Base-by-base conservation (phyloP, 371 early-diverging fungal genomes). In the Nematocida sp. region DNA sequence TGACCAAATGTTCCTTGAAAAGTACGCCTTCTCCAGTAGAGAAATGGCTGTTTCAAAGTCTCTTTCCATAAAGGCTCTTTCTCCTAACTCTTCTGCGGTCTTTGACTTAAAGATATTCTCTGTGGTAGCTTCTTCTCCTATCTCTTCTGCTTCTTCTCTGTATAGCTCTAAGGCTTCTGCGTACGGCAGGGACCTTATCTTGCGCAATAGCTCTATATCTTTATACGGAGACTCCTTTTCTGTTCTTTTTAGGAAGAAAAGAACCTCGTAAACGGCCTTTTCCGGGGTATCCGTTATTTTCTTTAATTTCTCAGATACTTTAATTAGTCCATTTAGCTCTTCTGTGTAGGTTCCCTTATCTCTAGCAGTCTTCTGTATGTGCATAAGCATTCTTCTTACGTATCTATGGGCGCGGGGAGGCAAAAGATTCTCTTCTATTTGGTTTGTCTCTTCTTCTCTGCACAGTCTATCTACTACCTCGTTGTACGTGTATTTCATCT, bases 11-110 rank as follows among this genome's bases (percentile, higher is more conserved):
- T 38, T 71, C 30, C 51, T 48, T 39, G 77, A 59, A 33, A 42
- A 63, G 45, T 53, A 71, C 13, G 63, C 61, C 16, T 48, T 9
- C 63, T 71, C 75, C 9, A 71, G 61, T 11, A 71, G 60, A 36
- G 45, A 45, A 36, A 63, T 63, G 23, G 75, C 75, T 11, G 7
- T 71, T 3, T 13, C 23, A 50, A 71, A 71, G 54, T 71, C 75
- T 53, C 51, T 60, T 23, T 71, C 61, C n/a, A 18, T 25, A 38
- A 71, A 61, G 28, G 75, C 75, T 30, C 60, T 35, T 38, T 61
- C 47, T 13, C 75, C 75, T 18, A 63, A 53, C 33, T 71, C 75
- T 48, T 71, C 75, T 32, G 75, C 36, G 1, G 20, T 16, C 45
- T 61, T 71, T 23, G 35, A 39, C 0, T 45, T 20, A 30, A 23